These are phyloP conservation scores for Cyclospora cayetanensis DNA, from an alignment of 169 alveolate genomes.

Conservation along the genomic window DNA sequence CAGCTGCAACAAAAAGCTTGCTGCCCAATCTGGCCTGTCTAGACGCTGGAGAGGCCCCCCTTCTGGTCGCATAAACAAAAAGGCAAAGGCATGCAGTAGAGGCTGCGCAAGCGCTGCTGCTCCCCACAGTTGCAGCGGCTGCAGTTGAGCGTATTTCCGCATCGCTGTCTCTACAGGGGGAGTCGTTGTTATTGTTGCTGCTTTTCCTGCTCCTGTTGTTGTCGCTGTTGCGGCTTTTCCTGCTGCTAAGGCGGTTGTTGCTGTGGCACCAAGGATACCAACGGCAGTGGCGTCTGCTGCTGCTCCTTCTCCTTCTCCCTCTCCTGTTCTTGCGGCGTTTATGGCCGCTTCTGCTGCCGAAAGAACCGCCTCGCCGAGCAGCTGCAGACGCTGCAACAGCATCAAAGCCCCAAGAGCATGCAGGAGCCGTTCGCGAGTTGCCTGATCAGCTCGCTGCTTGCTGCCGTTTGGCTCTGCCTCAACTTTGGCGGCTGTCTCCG, in stretches of 20 bases:
- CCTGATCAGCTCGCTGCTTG: not conserved
- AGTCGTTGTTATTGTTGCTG: not conserved
- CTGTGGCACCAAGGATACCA: too few species aligned
- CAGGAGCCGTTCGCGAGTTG: not conserved
- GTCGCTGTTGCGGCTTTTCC: not conserved
- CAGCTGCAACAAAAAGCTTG: slow-evolving; percentile 8
- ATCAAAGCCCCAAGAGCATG: not conserved
- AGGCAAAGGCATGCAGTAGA: not conserved
- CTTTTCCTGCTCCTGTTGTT: not conserved
- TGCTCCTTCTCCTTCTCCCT: not conserved
- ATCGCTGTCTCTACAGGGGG: not conserved
- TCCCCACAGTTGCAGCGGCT: slow-evolving; percentile 24
- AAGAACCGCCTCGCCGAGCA: not conserved
- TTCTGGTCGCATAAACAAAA: not conserved
- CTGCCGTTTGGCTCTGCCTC: too few species aligned
- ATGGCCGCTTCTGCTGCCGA: not conserved
- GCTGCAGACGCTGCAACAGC: not conserved
- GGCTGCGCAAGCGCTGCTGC: slow-evolving; percentile 20
- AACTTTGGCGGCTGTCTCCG: not conserved
- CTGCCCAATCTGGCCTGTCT: not conserved
- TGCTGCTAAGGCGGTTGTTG: too few species aligned
- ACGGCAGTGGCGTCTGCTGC: not conserved
- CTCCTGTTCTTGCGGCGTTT: not conserved
- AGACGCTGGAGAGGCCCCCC: not conserved
- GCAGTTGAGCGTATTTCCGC: not conserved